A percentile compares a stretch with the other conserved stretches of the same genome.
Evolutionary conservation across 78 protist genomes (phyloP).

Genomic region (Dictyostelium firmibasis): DNA sequence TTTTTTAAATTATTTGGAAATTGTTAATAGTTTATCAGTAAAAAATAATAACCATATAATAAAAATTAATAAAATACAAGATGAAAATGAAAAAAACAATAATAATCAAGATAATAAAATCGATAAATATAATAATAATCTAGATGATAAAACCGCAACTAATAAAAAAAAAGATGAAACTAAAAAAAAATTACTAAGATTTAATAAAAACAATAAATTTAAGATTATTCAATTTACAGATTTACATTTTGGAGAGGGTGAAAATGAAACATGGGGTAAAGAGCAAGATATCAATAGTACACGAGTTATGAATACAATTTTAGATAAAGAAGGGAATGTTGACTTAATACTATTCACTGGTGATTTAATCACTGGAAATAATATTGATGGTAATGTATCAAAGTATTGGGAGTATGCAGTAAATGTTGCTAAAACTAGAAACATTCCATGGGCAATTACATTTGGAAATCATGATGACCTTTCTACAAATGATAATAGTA

Average conservation of each 20-base stretch:
- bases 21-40: background rate
- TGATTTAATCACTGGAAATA: constrained; percentile 79
- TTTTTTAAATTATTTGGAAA: background rate
- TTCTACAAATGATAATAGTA: background rate
- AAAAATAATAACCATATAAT: background rate
- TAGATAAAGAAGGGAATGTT: constrained; percentile 25
- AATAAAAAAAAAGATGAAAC: background rate
- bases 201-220: constrained; percentile 26
- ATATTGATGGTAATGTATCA: constrained; percentile 54
- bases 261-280: constrained; percentile 43
- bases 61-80: background rate
- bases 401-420: constrained; percentile 64
- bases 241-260: constrained; percentile 77
- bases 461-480: constrained; percentile 77
- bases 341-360: constrained; percentile 73
- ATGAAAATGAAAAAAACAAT: too few relatives aligned
- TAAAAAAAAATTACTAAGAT: background rate
- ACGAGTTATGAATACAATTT: constrained; percentile 12
- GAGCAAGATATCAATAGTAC: constrained; percentile 46
- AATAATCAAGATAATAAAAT: background rate
- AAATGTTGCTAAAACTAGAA: background rate
- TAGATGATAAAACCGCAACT: background rate
- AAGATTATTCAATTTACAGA: constrained; percentile 69
- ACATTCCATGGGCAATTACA: constrained; percentile 58
- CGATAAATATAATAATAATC: background rate